These are phyloP conservation scores for Cryptosporidium parvum DNA, from an alignment of 169 alveolate species.

Conservation along the genomic window DNA sequence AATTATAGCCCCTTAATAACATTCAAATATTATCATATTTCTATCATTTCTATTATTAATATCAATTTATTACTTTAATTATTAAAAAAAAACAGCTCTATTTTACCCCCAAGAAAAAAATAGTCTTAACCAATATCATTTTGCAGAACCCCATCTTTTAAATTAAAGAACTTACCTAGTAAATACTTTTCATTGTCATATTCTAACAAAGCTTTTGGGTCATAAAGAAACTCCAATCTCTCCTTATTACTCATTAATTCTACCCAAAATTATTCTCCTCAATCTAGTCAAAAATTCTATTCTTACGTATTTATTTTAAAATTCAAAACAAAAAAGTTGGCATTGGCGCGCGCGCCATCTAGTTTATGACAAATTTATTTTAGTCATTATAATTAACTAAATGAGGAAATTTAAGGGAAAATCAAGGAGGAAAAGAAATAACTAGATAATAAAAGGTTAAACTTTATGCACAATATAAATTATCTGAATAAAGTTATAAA, in stretches of 20 bases:
- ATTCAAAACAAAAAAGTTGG: background rate
- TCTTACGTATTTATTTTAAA: too few relatives aligned
- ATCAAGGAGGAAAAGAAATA: background rate
- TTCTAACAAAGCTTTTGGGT: slow-evolving; percentile 63
- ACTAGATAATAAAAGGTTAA: background rate
- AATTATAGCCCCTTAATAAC: too few relatives aligned
- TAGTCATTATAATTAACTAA: too few relatives aligned
- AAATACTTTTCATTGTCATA: slow-evolving; percentile 69
- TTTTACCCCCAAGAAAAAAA: background rate
- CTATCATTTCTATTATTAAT: too few relatives aligned
- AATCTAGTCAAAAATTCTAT: background rate
- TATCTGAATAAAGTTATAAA: background rate
- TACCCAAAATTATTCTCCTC: background rate
- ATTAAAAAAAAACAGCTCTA: background rate
- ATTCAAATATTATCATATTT: too few relatives aligned
- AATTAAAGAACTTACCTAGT: slow-evolving; percentile 37
- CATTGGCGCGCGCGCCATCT: background rate
- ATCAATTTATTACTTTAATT: background rate
- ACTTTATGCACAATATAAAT: background rate
- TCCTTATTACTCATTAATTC: slow-evolving; percentile 33
- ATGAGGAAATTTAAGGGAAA: background rate
- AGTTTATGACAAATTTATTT: background rate
- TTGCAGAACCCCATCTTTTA: background rate
- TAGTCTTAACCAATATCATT: background rate
- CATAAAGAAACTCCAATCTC: slow-evolving; percentile 58